Percentiles rank a stretch among this genome's conserved stretches.
These are phyloP conservation scores for Plasmodium berghei DNA, from an alignment of 169 alveolate genomes.

Conservation along the genomic window DNA sequence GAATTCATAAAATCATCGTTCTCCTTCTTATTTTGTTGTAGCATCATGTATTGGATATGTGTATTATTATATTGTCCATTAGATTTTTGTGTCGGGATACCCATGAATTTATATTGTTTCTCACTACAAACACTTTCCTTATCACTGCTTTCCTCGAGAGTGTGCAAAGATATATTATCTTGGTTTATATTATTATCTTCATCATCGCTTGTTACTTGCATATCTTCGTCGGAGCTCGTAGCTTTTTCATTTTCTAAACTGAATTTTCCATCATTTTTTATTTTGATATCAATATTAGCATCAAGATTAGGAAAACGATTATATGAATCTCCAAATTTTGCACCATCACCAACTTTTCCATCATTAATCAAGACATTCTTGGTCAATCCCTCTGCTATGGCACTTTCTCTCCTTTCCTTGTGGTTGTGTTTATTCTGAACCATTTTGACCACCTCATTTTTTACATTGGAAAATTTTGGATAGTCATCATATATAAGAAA, in stretches of 20 bases:
- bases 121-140: background rate
- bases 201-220: conserved; percentile 19
- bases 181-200: background rate
- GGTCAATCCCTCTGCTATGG: background rate
- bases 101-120: background rate
- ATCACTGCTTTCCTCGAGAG: conserved; percentile 13
- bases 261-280: background rate
- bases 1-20: conserved; percentile 51
- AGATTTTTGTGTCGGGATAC: background rate
- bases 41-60: conserved; percentile 10
- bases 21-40: conserved; percentile 23
- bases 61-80: background rate
- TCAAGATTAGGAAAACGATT: background rate
- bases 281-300: background rate
- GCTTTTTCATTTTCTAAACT: conserved; percentile 8
- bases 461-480: conserved; percentile 5
- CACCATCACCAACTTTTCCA: background rate
- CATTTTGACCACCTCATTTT: conserved; percentile 56
- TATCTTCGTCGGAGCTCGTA: conserved; percentile 23
- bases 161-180: conserved; percentile 25
- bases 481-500: conserved; percentile 40
- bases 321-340: background rate
- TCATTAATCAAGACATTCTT: background rate
- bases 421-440: background rate
- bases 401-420: background rate